These are phyloP conservation scores for Juglanconis juglandina DNA, from an alignment of 2,329 filamentous ascomycete species.

Conservation along the genomic window DNA sequence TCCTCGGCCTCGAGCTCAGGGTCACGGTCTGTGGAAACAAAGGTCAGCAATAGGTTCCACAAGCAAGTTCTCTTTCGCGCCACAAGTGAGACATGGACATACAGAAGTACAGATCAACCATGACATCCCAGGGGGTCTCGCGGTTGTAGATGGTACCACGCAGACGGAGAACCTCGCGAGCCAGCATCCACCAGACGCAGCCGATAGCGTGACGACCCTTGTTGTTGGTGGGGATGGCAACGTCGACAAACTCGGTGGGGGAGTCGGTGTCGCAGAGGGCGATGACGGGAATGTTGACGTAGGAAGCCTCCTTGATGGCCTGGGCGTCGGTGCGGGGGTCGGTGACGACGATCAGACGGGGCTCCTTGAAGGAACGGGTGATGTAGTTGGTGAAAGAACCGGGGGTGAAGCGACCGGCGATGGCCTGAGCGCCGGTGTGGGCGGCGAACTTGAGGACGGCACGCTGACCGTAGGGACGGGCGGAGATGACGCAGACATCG, in stretches of 20 bases:
- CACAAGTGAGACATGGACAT: constrained; percentile 33
- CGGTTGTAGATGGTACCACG: constrained; percentile 94
- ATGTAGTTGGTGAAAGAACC: constrained; percentile 99
- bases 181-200: constrained; percentile 98
- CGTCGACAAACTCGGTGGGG: constrained; percentile 98
- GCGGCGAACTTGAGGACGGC: constrained; percentile 99
- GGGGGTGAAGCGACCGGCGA: constrained; percentile 99
- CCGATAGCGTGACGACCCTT: constrained; percentile 99
- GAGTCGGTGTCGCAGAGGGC: constrained; percentile 99
- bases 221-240: constrained; percentile 99
- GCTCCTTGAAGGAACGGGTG: constrained; percentile 99
- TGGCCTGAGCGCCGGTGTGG: constrained; percentile 96
- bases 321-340: constrained; percentile 99
- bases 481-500: constrained; percentile 98
- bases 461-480: constrained; percentile 98
- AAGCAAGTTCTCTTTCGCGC: neutral
- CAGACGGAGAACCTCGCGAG: constrained; percentile 98
- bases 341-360: constrained; percentile 98
- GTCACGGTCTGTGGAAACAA: constrained; percentile 69
- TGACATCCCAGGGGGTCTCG: constrained; percentile 97
- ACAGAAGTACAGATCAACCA: constrained; percentile 99
- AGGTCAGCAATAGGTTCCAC: constrained; percentile 20
- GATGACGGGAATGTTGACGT: constrained; percentile 99
- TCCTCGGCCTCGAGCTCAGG: constrained; percentile 99
- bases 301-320: constrained; percentile 99